Conservation (phyloP, 1,139 yeast species). For the Hansenula sp. region DNA sequence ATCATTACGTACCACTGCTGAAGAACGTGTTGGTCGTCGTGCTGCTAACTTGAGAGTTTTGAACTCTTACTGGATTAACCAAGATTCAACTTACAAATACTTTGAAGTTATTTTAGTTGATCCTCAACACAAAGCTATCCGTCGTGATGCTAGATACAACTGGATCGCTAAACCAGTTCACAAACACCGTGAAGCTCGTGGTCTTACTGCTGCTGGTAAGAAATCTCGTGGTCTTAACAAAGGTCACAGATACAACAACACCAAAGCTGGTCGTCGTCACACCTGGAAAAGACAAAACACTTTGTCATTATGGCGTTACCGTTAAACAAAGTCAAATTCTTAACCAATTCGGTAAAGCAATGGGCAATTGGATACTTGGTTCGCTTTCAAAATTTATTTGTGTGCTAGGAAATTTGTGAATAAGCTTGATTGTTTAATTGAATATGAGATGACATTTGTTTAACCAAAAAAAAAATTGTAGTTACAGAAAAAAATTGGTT, state of each 20-base stretch:
- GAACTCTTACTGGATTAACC: slow-evolving; percentile 99
- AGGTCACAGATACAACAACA: slow-evolving; percentile 99
- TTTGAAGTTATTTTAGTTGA: slow-evolving; percentile 95
- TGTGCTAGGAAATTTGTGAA: no score
- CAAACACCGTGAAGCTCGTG: slow-evolving; percentile 99
- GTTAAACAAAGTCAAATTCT: slow-evolving; percentile 44
- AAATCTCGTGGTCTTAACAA: slow-evolving; percentile 99
- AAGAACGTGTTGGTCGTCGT: slow-evolving; percentile 99
- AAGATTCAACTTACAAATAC: slow-evolving; percentile 99
- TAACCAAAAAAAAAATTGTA: no score
- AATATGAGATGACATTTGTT: neutral
- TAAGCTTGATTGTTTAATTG: neutral
- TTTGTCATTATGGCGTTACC: slow-evolving; percentile 99
- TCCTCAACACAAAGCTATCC: slow-evolving; percentile 98
- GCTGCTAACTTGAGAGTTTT: slow-evolving; percentile 98
- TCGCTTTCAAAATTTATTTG: neutral
- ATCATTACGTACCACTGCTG: slow-evolving; percentile 96
- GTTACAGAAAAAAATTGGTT: no score
- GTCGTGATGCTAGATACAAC: slow-evolving; percentile 98
- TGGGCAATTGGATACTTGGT: neutral
- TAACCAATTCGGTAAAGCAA: neutral
- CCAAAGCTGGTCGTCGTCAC: slow-evolving; percentile 98
- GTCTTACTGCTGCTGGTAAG: slow-evolving; percentile 97
- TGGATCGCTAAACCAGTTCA: slow-evolving; percentile 99
- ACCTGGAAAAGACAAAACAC: slow-evolving; percentile 99